Evolutionary conservation across 2,329 filamentous ascomycete species (phyloP).

Genomic region (Trichoderma citrinoviride): DNA sequence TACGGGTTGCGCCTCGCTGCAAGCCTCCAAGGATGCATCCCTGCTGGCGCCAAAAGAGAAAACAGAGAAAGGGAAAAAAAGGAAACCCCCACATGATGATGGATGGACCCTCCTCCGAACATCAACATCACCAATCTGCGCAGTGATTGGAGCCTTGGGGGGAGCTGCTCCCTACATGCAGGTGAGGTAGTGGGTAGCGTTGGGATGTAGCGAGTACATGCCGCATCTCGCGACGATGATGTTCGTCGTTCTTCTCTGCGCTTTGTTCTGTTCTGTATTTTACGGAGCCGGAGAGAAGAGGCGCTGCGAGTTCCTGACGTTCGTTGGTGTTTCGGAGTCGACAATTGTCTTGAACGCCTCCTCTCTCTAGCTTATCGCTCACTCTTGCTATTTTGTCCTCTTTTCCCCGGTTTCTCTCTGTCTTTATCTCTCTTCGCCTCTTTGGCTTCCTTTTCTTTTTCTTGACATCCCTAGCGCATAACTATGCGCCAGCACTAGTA

Average conservation of each 20-base stretch:
- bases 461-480: neutral
- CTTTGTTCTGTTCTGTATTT: neutral
- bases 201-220: no score
- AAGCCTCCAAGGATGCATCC: slow-evolving; percentile 10
- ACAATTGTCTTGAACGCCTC: neutral
- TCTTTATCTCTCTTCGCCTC: neutral
- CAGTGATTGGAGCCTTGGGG: slow-evolving; percentile 9
- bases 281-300: neutral
- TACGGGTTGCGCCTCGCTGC: slow-evolving; percentile 20
- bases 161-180: neutral
- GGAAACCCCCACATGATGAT: slow-evolving; percentile 21
- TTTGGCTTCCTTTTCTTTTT: neutral
- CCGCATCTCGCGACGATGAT: neutral
- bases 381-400: neutral
- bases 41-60: slow-evolving; percentile 12
- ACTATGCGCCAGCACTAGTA: no score
- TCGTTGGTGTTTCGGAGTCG: neutral
- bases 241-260: neutral
- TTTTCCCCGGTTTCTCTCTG: neutral
- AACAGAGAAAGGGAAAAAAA: neutral
- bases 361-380: neutral
- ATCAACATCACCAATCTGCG: slow-evolving; percentile 8
- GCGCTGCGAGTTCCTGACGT: neutral
- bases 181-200: no score
- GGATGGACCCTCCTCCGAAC: slow-evolving; percentile 22